A percentile compares a stretch with the other conserved stretches of the same genome.
Conservation (phyloP, 208 protist genomes). For the Wallacemonas rigidus region DNA sequence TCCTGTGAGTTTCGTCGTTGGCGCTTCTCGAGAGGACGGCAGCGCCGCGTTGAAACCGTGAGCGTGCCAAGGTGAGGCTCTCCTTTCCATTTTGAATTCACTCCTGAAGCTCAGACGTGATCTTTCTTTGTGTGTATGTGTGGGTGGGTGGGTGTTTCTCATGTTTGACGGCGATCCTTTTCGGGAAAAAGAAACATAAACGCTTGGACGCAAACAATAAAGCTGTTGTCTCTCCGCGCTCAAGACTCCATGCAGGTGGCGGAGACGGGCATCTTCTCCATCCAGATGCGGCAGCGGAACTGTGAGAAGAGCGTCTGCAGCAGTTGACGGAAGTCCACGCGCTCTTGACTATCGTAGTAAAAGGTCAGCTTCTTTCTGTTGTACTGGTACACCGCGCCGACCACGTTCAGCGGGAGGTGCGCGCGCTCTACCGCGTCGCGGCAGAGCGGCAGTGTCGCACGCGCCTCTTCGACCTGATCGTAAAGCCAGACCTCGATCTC, state of each 20-base stretch:
- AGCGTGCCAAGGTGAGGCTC: no score
- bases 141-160: no score
- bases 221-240: neutral
- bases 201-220: no score
- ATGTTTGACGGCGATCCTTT: no score
- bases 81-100: no score
- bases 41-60: no score
- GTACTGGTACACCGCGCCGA: slow-evolving; percentile 86
- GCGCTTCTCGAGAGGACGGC: no score
- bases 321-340: slow-evolving; percentile 80
- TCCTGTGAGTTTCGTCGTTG: no score
- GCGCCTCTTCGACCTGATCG: slow-evolving; percentile 50
- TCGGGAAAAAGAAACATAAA: no score
- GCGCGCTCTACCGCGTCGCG: slow-evolving; percentile 48
- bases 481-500: slow-evolving; percentile 69
- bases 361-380: slow-evolving; percentile 88
- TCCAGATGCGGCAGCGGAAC: slow-evolving; percentile 89
- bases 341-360: slow-evolving; percentile 69
- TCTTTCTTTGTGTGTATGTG: no score
- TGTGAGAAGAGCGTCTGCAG: slow-evolving; percentile 73
- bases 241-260: neutral
- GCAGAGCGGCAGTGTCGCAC: slow-evolving; percentile 52
- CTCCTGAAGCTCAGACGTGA: no score
- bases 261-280: slow-evolving; percentile 35
- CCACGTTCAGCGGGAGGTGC: slow-evolving; percentile 57